Conservation (phyloP, 495 filamentous ascomycete species). For the Hyaloscypha variabilis region DNA sequence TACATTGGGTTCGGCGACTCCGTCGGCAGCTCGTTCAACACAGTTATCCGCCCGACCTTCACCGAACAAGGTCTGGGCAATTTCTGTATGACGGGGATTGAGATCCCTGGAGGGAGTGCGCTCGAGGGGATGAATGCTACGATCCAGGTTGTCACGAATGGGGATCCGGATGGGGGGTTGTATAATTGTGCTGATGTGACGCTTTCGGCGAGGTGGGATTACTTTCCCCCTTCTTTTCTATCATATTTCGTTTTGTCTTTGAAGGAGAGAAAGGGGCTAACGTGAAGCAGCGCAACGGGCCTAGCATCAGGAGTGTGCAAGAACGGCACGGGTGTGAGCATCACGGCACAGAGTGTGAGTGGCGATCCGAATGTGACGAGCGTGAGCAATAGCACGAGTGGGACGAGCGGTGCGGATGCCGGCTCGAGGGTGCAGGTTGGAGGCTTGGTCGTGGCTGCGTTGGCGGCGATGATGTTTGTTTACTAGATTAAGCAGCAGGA, state of each 20-base stretch:
- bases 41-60: slow-evolving; percentile 52
- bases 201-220: slow-evolving; percentile 37
- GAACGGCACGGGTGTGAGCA: slow-evolving; percentile 49
- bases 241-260: no score
- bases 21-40: slow-evolving; percentile 46
- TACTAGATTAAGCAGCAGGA: no score
- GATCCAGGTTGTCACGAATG: slow-evolving; percentile 61
- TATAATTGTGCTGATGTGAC: slow-evolving; percentile 66
- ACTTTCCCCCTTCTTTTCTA: no score
- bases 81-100: slow-evolving; percentile 56
- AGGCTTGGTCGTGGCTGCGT: neutral
- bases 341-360: no score
- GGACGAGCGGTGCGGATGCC: slow-evolving; percentile 12
- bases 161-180: slow-evolving; percentile 53
- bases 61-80: slow-evolving; percentile 51
- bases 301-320: slow-evolving; percentile 41
- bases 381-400: slow-evolving; percentile 37
- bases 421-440: neutral
- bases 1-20: slow-evolving; percentile 57
- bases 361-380: no score
- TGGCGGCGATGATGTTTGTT: no score
- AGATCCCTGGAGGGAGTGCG: slow-evolving; percentile 37
- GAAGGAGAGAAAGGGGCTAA: no score
- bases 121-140: slow-evolving; percentile 54
- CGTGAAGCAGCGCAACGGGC: slow-evolving; percentile 32